Percentiles rank a stretch among this genome's conserved stretches.
Evolutionary conservation across 345 rosid species (phyloP).

Genomic region (Eutrema heterophyllum): DNA sequence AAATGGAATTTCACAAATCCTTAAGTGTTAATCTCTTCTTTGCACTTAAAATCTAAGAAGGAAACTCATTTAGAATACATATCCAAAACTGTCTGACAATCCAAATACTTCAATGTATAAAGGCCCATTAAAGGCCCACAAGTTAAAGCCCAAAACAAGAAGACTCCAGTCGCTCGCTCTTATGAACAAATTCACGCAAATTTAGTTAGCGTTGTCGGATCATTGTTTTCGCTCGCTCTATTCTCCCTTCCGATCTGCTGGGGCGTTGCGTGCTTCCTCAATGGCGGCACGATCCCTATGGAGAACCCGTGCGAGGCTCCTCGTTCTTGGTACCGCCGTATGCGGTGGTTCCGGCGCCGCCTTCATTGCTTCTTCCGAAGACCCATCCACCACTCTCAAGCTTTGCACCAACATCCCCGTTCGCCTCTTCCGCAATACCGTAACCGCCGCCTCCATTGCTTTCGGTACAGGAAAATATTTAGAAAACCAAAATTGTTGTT

Average conservation of each 20-base stretch:
- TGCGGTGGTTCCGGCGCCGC: constrained; percentile 62
- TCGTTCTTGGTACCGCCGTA: constrained; percentile 53
- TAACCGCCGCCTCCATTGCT: constrained; percentile 79
- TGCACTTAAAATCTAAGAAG: no score
- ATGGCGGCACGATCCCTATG: constrained; percentile 70
- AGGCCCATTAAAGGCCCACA: constrained; percentile 8
- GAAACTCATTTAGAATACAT: no score
- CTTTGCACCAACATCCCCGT: constrained; percentile 74
- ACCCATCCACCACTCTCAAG: constrained; percentile 64
- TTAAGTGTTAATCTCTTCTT: no score
- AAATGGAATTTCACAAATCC: no score
- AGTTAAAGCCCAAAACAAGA: neutral
- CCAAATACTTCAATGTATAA: no score
- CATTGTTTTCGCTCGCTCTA: neutral
- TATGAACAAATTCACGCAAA: neutral
- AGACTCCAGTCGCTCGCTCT: neutral
- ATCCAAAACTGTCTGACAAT: no score
- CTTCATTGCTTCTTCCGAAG: constrained; percentile 57
- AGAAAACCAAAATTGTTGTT: no score
- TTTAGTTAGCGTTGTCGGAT: constrained; percentile 10
- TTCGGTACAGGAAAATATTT: constrained; percentile 45
- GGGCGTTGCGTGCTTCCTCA: constrained; percentile 2
- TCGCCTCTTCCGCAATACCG: constrained; percentile 64
- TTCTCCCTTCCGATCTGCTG: constrained; percentile 16
- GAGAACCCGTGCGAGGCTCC: constrained; percentile 58